A percentile compares a stretch with the other conserved stretches of the same genome.
Evolutionary conservation across 805 yeast species (phyloP).

Genomic region (Candida hispaniensis): DNA sequence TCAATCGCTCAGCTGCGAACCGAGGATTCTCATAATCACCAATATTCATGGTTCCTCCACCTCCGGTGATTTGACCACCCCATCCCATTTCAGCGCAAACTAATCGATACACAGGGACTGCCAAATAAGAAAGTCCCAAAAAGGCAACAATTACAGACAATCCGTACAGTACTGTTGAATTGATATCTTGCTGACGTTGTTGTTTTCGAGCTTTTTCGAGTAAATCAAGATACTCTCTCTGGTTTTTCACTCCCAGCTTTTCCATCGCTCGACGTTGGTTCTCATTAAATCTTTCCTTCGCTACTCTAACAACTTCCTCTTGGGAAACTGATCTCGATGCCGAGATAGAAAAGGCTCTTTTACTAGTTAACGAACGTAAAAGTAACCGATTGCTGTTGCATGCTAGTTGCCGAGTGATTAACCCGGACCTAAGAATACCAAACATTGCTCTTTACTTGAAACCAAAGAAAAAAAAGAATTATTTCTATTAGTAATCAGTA

Average conservation of each 20-base stretch:
- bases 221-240: slow-evolving; percentile 7
- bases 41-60: slow-evolving; percentile 14
- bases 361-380: too few relatives aligned
- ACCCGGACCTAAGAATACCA: too few relatives aligned
- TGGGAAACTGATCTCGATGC: too few relatives aligned
- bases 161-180: slow-evolving; percentile 22
- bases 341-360: too few relatives aligned
- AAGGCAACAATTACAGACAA: slow-evolving; percentile 56
- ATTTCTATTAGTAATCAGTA: too few relatives aligned
- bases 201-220: slow-evolving; percentile 4
- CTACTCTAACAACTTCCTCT: too few relatives aligned
- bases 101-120: slow-evolving; percentile 87
- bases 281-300: slow-evolving; percentile 11
- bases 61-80: slow-evolving; percentile 82
- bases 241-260: slow-evolving; percentile 13
- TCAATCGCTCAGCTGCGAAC: slow-evolving; percentile 76
- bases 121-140: slow-evolving; percentile 70
- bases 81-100: slow-evolving; percentile 92
- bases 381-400: too few relatives aligned
- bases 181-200: slow-evolving; percentile 17
- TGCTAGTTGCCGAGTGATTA: too few relatives aligned
- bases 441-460: too few relatives aligned
- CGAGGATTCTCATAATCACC: slow-evolving; percentile 42
- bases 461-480: too few relatives aligned
- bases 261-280: slow-evolving; percentile 18